Evolutionary conservation across 768 basidiomycete genomes (phyloP).

Genomic region (Coprinellus aureogranulatus): DNA sequence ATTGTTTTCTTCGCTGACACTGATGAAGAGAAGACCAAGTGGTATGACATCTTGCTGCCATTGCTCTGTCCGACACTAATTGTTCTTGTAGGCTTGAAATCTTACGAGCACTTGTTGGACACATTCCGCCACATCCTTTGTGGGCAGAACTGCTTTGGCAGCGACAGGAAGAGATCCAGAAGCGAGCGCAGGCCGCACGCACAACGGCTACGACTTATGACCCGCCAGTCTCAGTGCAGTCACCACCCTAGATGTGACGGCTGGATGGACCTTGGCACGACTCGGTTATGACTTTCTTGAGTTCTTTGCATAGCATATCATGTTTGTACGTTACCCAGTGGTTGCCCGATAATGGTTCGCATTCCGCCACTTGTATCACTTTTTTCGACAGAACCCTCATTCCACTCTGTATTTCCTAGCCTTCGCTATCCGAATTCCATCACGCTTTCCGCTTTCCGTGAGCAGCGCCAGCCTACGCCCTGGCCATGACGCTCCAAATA

Average conservation of each 20-base stretch:
- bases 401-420: background rate
- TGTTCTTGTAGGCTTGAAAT: constrained; percentile 70
- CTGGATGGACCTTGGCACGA: background rate
- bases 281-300: background rate
- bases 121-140: constrained; percentile 86
- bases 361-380: background rate
- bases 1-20: constrained; percentile 92
- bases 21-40: constrained; percentile 81
- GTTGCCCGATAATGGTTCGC: background rate
- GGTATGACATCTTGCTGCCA: constrained; percentile 47
- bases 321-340: background rate
- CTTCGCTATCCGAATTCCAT: background rate
- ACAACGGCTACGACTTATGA: constrained; percentile 16
- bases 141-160: constrained; percentile 94
- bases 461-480: too few relatives aligned
- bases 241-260: background rate
- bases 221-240: constrained; percentile 11
- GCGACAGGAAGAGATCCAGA: constrained; percentile 56
- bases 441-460: too few relatives aligned
- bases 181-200: constrained; percentile 27
- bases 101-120: constrained; percentile 78
- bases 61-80: constrained; percentile 2
- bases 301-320: background rate
- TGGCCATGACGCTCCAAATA: too few relatives aligned
- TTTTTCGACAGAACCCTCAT: background rate